Conservation (phyloP, 2,329 filamentous ascomycete species). For the Nemania sp. region DNA sequence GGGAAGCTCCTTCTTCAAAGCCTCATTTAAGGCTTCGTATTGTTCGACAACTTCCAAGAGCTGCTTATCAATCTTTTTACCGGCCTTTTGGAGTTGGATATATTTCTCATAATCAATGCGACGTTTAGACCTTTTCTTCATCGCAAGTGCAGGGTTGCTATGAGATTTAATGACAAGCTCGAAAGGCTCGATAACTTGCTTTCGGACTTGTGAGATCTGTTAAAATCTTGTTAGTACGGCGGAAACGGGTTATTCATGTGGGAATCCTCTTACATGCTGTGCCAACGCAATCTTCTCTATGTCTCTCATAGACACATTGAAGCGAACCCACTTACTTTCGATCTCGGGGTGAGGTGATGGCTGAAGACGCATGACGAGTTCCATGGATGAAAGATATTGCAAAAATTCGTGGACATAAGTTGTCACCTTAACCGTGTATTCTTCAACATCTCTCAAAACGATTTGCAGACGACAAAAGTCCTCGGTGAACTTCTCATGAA, state of each 20-base stretch:
- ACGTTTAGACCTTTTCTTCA: conserved; percentile 94
- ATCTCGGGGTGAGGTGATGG: conserved; percentile 78
- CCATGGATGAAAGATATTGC: conserved; percentile 78
- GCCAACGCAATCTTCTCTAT: conserved; percentile 81
- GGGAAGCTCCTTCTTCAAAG: conserved; percentile 88
- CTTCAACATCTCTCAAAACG: conserved; percentile 90
- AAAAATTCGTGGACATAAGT: conserved; percentile 81
- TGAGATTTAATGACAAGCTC: conserved; percentile 77
- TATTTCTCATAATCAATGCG: conserved; percentile 85
- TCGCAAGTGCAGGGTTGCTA: conserved; percentile 80
- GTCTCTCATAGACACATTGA: conserved; percentile 84
- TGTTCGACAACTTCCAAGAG: conserved; percentile 82
- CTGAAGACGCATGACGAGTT: conserved; percentile 74
- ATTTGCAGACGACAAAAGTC: conserved; percentile 93
- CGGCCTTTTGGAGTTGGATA: conserved; percentile 74
- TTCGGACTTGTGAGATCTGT: conserved; percentile 68
- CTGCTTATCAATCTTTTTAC: conserved; percentile 86
- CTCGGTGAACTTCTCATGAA: conserved; percentile 86
- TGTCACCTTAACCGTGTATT: conserved; percentile 80
- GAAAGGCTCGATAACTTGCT: conserved; percentile 84
- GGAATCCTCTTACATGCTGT: conserved; percentile 68
- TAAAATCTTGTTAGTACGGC: conserved; percentile 32
- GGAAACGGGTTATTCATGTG: not conserved
- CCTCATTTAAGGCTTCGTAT: conserved; percentile 89
- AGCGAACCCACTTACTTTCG: conserved; percentile 92